Conservation (phyloP, 1,139 yeast genomes). For the Taphrina betulina region DNA sequence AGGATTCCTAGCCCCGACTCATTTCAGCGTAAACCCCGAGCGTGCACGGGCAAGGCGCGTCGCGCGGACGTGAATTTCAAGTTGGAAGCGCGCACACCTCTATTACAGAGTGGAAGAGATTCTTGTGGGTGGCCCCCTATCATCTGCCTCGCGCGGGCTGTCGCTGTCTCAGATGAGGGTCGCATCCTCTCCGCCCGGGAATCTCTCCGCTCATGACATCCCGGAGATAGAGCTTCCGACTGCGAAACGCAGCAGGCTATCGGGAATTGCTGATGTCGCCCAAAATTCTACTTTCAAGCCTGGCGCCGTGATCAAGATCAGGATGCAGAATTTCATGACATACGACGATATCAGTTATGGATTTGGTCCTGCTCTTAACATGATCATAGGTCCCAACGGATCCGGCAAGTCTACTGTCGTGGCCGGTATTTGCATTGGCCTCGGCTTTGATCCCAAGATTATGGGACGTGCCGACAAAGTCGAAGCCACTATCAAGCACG, state of each 20-base stretch:
- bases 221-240: slow-evolving; percentile 1
- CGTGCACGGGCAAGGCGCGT: too few relatives aligned
- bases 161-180: too few relatives aligned
- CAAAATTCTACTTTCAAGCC: slow-evolving; percentile 42
- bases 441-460: slow-evolving; percentile 75
- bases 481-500: slow-evolving; percentile 74
- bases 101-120: too few relatives aligned
- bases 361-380: slow-evolving; percentile 79
- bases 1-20: too few relatives aligned
- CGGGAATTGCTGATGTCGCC: background rate
- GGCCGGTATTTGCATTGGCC: slow-evolving; percentile 87
- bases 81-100: too few relatives aligned
- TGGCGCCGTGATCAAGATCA: slow-evolving; percentile 70
- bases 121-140: too few relatives aligned
- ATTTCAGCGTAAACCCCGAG: too few relatives aligned
- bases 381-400: slow-evolving; percentile 97
- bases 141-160: too few relatives aligned
- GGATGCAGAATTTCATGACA: slow-evolving; percentile 75
- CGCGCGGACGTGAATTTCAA: too few relatives aligned
- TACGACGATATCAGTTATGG: slow-evolving; percentile 73
- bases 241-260: slow-evolving; percentile 5
- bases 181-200: slow-evolving; percentile 1
- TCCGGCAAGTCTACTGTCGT: slow-evolving; percentile 93
- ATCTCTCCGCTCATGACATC: background rate
- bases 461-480: slow-evolving; percentile 74